Evolutionary conservation across 306 rosid genomes (phyloP), one percentile per base, ranked within the genome.

Genomic region (Prunus kanzakura): DNA sequence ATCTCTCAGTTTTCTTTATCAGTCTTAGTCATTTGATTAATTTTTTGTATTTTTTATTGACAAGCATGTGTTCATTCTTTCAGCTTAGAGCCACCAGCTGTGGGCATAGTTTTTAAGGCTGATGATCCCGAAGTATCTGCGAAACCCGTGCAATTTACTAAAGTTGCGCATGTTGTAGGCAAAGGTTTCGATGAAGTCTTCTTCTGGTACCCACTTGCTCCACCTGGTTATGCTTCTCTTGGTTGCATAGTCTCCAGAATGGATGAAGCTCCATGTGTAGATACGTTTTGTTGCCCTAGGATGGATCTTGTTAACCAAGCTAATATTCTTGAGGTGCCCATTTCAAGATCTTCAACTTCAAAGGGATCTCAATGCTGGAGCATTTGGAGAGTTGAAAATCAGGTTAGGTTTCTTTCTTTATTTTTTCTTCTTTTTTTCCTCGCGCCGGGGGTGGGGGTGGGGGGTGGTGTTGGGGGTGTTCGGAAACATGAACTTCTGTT

Each of bases 261-360:
- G 69, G 93, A 89, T 87, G 96, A 89, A 87, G 84, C 97, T 56
- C 99, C 99, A 62, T 62, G 64, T 64, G 58, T 84, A 67, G 85
- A 88, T 84, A 69, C 84, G 50, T 75, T 92, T 82, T 95, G 97
- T 86, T 95, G 99, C 83, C 99, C 97, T 29, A 90, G 98, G 85
- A 90, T 95, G 93, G 99, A 95, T 95, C 95, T 92, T 80, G 96
- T 95, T 43, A 88, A 86, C 89, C 97, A 95, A 83, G 96, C 96
- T 73, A 89, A 82, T 74, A 88, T 95, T 71, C 86, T 82, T 69
- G 99, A 95, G 88, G 83, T 69, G 19, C 99, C 99, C 23, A 89
- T 92, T 79, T 95, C 97, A 66, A 87, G 89, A 79, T 91, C 97
- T 84, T 87, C 96, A 58, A 88, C 85, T 83, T 88, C 96, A 56